Evolutionary conservation across 2,329 filamentous ascomycete genomes (phyloP).

Genomic region (Aspergillus tubingensis): DNA sequence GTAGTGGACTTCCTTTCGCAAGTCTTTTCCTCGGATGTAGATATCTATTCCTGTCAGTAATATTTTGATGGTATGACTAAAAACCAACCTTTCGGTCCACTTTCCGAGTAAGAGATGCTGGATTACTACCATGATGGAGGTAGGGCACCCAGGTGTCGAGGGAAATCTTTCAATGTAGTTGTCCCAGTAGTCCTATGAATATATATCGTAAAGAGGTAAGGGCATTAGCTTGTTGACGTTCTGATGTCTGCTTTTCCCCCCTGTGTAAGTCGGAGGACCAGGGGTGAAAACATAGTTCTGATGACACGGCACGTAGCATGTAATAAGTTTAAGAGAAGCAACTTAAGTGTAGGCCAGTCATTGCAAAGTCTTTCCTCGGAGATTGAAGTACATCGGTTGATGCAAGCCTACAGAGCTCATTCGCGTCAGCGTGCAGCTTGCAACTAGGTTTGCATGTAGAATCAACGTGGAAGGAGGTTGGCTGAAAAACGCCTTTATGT

Average conservation of each 20-base stretch:
- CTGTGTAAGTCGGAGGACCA: not conserved
- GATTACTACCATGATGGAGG: no score
- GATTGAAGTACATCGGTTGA: not conserved
- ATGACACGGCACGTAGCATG: not conserved
- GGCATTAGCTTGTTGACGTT: not conserved
- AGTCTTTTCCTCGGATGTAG: not conserved
- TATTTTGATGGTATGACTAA: no score
- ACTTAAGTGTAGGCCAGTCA: not conserved
- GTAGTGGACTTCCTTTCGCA: constrained; percentile 1
- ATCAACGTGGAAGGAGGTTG: no score
- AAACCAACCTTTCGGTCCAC: not conserved
- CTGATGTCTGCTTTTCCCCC: not conserved
- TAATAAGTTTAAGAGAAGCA: not conserved
- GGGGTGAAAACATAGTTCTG: not conserved
- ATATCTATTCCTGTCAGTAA: not conserved
- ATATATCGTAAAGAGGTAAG: no score
- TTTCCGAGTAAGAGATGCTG: not conserved
- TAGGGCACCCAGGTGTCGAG: no score
- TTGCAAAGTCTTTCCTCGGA: not conserved
- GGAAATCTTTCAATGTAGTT: no score
- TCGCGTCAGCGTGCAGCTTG: not conserved
- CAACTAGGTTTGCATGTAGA: not conserved
- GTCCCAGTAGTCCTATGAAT: no score
- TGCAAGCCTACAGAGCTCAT: not conserved
- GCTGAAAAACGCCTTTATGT: no score